Evolutionary conservation across 148 eudicot species (phyloP).

Genomic region (Persicaria maculosa): DNA sequence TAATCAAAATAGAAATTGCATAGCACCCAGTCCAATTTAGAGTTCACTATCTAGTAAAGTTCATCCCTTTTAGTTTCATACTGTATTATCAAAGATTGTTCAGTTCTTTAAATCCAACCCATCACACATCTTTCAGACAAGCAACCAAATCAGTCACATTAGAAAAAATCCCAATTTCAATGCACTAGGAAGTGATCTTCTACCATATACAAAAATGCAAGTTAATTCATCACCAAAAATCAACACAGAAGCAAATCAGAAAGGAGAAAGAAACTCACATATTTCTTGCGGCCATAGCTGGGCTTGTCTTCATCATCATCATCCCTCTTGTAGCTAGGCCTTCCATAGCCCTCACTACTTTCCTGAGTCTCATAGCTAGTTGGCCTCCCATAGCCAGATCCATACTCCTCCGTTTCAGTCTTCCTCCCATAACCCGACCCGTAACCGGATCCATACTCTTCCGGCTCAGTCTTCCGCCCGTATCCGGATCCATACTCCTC

Average conservation of each 20-base stretch:
- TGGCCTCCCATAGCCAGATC: background rate
- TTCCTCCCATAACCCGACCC: slow-evolving; percentile 38
- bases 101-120: background rate
- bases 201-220: too few relatives aligned
- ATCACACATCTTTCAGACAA: background rate
- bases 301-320: slow-evolving; percentile 24
- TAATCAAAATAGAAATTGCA: too few relatives aligned
- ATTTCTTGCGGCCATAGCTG: slow-evolving; percentile 68
- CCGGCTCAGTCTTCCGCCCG: slow-evolving; percentile 23
- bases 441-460: background rate
- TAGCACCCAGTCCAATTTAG: too few relatives aligned
- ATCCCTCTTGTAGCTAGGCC: slow-evolving; percentile 34
- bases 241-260: background rate
- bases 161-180: too few relatives aligned
- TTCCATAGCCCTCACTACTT: slow-evolving; percentile 23
- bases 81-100: background rate
- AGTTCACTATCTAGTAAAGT: too few relatives aligned
- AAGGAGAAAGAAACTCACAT: slow-evolving; percentile 34
- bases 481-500: slow-evolving; percentile 40
- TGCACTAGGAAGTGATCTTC: too few relatives aligned
- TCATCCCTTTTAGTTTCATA: background rate
- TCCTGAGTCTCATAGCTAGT: slow-evolving; percentile 10
- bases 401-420: too few relatives aligned
- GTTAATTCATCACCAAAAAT: background rate
- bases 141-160: too few relatives aligned